These are phyloP conservation scores for Podospora bellae-mahoneyi DNA, from an alignment of 495 filamentous ascomycete genomes.

Conservation along the genomic window DNA sequence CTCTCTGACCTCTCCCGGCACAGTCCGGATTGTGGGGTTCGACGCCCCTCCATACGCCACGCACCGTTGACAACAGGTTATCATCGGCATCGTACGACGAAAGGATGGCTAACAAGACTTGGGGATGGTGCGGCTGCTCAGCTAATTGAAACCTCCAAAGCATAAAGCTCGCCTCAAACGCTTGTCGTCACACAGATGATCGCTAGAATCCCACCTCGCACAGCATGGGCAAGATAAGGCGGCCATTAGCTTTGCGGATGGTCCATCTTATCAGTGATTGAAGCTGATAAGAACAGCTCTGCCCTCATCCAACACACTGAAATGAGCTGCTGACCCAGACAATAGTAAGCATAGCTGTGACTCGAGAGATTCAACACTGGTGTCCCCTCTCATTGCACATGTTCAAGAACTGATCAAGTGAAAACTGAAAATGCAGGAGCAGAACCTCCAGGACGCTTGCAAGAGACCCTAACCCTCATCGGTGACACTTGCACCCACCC, in stretches of 20 bases:
- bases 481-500: not conserved
- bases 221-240: not conserved
- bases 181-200: not conserved
- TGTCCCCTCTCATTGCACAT: no score
- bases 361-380: no score
- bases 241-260: not conserved
- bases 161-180: not conserved
- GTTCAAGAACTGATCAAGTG: no score
- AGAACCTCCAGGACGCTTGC: no score
- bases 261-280: not conserved
- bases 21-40: conserved; percentile 1
- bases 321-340: no score
- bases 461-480: not conserved
- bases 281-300: not conserved
- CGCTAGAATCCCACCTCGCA: no score
- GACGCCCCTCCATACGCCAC: not conserved
- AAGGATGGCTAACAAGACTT: not conserved
- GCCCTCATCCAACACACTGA: not conserved
- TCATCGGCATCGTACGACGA: conserved; percentile 9
- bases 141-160: not conserved
- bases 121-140: not conserved
- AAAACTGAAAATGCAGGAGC: no score
- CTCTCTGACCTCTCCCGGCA: not conserved
- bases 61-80: not conserved
- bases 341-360: no score